Conservation (phyloP, 371 early-diverging fungal species). For the Apophysomyces sp. region DNA sequence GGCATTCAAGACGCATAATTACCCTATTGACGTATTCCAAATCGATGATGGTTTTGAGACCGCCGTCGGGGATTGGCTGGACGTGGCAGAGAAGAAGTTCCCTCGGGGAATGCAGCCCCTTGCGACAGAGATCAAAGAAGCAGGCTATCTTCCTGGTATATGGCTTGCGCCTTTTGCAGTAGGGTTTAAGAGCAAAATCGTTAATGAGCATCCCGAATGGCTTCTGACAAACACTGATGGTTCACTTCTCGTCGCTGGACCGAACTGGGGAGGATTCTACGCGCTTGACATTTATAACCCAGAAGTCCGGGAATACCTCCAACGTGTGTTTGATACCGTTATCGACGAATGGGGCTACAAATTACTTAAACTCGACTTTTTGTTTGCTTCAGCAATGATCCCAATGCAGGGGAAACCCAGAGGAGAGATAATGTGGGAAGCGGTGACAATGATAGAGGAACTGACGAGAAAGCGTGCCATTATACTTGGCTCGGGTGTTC, state of each 20-base stretch:
- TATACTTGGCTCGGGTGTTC: conserved; percentile 46
- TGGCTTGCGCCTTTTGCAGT: conserved; percentile 51
- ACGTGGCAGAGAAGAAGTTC: conserved; percentile 29
- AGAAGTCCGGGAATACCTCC: conserved; percentile 34
- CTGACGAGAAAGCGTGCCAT: conserved; percentile 33
- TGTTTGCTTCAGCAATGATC: conserved; percentile 47
- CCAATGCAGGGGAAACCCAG: conserved; percentile 44
- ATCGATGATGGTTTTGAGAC: conserved; percentile 49
- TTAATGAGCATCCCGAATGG: conserved; percentile 44
- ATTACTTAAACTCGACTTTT: conserved; percentile 48
- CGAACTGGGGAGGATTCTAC: conserved; percentile 33
- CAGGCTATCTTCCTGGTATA: conserved; percentile 37
- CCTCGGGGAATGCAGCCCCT: conserved; percentile 42
- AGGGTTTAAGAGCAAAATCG: conserved; percentile 36
- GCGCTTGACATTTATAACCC: conserved; percentile 44
- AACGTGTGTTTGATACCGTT: conserved; percentile 36
- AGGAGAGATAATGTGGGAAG: conserved; percentile 50
- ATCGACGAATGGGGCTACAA: conserved; percentile 42
- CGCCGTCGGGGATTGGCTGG: conserved; percentile 49
- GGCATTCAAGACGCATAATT: conserved; percentile 22
- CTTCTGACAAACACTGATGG: conserved; percentile 23
- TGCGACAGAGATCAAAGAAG: conserved; percentile 24
- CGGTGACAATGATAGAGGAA: conserved; percentile 36
- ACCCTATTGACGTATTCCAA: conserved; percentile 46
- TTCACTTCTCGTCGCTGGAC: conserved; percentile 16